Evolutionary conservation across 306 rosid species (phyloP).

Genomic region (Neltuma alba): DNA sequence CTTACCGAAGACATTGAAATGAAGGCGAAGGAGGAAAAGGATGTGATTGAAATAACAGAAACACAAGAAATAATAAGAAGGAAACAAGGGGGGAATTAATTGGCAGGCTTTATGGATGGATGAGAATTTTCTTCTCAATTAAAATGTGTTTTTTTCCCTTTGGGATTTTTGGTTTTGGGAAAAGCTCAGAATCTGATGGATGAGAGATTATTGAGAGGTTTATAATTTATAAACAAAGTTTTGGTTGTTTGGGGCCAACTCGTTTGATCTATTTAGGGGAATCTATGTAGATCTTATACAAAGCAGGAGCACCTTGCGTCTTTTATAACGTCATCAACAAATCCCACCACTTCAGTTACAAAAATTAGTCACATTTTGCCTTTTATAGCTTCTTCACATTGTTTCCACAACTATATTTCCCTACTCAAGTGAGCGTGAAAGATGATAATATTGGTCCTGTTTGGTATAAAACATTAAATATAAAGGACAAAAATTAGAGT

Average conservation of each 20-base stretch:
- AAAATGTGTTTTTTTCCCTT: not conserved
- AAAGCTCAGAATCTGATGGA: conserved; percentile 19
- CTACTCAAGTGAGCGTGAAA: not conserved
- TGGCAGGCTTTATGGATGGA: not conserved
- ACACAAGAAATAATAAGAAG: conserved; percentile 13
- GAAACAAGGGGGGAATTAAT: not conserved
- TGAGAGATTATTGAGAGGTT: not conserved
- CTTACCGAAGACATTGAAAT: conserved; percentile 50
- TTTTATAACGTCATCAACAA: not conserved
- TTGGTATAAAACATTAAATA: too few relatives aligned
- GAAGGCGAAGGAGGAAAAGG: conserved; percentile 4
- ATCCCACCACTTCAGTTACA: conserved; percentile 1
- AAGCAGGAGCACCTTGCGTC: not conserved
- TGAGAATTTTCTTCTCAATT: not conserved
- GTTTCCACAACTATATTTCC: not conserved
- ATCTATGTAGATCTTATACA: not conserved
- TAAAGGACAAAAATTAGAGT: too few relatives aligned
- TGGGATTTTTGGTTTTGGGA: not conserved
- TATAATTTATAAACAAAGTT: not conserved
- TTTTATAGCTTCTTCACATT: not conserved
- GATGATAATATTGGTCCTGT: too few relatives aligned
- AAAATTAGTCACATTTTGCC: not conserved
- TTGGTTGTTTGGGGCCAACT: not conserved
- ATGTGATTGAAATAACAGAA: conserved; percentile 18
- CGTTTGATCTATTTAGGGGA: conserved; percentile 6